phyloP scores from a whole-genome alignment of 2,329 filamentous ascomycete genomes.

The Colletotrichum chlorophyti region DNA sequence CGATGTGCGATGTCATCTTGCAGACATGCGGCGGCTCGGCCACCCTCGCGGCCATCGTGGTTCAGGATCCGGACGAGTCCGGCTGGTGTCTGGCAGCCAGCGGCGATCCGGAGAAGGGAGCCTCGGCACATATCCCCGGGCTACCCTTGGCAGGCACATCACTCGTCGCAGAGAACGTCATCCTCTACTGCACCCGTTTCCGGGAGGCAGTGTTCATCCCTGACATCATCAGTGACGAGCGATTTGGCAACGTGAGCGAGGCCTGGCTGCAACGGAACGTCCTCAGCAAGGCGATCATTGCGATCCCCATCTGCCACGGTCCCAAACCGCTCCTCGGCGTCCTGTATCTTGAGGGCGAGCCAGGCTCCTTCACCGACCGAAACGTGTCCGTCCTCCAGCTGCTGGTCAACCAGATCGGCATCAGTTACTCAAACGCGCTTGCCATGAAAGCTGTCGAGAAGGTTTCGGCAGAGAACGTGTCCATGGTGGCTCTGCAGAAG shows the following conservation, averaged over 20 bases:
- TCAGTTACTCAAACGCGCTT: conserved; percentile 73
- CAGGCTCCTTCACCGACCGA: conserved; percentile 79
- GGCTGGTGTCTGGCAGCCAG: conserved; percentile 78
- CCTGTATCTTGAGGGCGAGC: conserved; percentile 77
- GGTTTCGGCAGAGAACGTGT: conserved; percentile 78
- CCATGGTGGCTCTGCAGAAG: conserved; percentile 81
- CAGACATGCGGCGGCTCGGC: conserved; percentile 77
- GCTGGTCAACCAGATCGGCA: conserved; percentile 80
- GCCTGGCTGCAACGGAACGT: conserved; percentile 74
- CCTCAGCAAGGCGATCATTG: conserved; percentile 76
- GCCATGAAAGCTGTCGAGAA: conserved; percentile 76
- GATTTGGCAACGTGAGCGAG: conserved; percentile 77
- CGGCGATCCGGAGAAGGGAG: conserved; percentile 73
- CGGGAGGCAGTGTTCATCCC: conserved; percentile 77
- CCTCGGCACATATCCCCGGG: conserved; percentile 70
- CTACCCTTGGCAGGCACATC: conserved; percentile 70
- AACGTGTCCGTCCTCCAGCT: conserved; percentile 72
- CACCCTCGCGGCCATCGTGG: conserved; percentile 75
- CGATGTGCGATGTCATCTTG: conserved; percentile 82
- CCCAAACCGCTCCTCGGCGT: conserved; percentile 74
- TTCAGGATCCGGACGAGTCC: conserved; percentile 69
- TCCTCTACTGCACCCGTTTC: conserved; percentile 79
- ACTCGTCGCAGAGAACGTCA: conserved; percentile 77
- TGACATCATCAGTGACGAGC: conserved; percentile 76
- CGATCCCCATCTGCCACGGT: conserved; percentile 80